Base-by-base conservation (phyloP, 164 flowering plant genomes). In the Liriodendron chinense region DNA sequence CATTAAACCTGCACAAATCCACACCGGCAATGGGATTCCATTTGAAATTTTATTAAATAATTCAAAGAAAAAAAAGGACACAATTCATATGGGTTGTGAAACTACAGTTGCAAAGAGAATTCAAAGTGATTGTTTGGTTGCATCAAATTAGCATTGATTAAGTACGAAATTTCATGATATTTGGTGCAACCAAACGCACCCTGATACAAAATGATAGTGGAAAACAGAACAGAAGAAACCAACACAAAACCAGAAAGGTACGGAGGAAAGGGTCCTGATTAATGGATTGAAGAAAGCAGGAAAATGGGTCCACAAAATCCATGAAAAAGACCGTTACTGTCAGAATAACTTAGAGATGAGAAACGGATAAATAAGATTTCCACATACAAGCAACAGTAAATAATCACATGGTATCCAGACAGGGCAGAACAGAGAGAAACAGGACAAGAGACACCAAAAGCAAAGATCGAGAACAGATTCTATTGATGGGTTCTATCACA, bases 1-100 rank as follows among this genome's bases (percentile, higher is more conserved):
- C 98, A 94, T 94, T 16, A 74, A 72, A 72, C 74, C 80, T 77
- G 68, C 53, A 16, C 43, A 21, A 73, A 47, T n/a, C 1, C 53
- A 47, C 26, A 69, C 3, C 9, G 43, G 23, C 24, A 7, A 16
- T 67, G 28, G 26, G 22, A 26, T 34, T 28, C 12, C 24, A 10
- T 34, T 34, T 9, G 67, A 64, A 26, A 67, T 16, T 26, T 12
- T 43, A 67, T 16, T 20, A 26, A 26, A 53, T 53, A 12, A 12
- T 16, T 16, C 59, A 53, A 53, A 16, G 18, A 53, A 26, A 26
- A 14, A 34, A 14, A 14, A 13, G 7, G 7, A 22, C 68, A 20
- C 9, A 25, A 65, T 65, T 65, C 25, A 22, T 22, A 8, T 13
- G 68, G 24, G 28, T 22, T 13, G 68, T 65, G 16, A 25, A 65